These are phyloP conservation scores for Triticum urartu DNA, from an alignment of 176 grass and related monocot genomes.

Conservation along the genomic window DNA sequence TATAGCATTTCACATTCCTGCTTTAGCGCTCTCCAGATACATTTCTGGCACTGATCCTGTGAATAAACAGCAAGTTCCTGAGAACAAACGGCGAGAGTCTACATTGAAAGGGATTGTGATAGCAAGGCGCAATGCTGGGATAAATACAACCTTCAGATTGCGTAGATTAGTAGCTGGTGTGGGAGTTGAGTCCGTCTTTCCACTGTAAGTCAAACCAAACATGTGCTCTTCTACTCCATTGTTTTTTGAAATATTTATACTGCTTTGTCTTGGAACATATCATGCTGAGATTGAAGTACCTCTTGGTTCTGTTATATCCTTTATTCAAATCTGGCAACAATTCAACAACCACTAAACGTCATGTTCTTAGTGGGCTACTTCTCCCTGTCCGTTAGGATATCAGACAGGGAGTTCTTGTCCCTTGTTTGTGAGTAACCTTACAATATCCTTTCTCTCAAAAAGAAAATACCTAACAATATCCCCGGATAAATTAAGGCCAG, in stretches of 20 bases:
- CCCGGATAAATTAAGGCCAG: neutral
- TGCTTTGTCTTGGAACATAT: neutral
- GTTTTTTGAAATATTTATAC: neutral
- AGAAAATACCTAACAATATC: neutral
- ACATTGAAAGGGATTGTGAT: slow-evolving; percentile 82
- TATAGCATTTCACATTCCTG: slow-evolving; percentile 28
- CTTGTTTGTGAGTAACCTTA: neutral
- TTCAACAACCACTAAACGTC: neutral
- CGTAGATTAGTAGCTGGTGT: slow-evolving; percentile 73
- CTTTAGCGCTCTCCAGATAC: neutral
- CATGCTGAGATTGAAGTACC: neutral
- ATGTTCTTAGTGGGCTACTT: neutral
- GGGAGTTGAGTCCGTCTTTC: slow-evolving; percentile 74
- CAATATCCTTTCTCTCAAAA: neutral
- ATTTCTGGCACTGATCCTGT: slow-evolving; percentile 1
- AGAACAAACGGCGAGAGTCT: slow-evolving; percentile 70
- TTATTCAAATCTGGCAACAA: neutral
- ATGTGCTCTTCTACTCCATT: neutral
- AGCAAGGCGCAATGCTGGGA: slow-evolving; percentile 75
- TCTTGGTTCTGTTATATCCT: neutral
- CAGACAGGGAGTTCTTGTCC: neutral
- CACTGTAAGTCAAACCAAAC: slow-evolving; percentile 61
- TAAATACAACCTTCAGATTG: slow-evolving; percentile 83
- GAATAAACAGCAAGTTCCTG: slow-evolving; percentile 72
- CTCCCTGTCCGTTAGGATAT: neutral